Evolutionary conservation across 2,329 filamentous ascomycete genomes (phyloP).

Genomic region (Apiospora malaysiana): DNA sequence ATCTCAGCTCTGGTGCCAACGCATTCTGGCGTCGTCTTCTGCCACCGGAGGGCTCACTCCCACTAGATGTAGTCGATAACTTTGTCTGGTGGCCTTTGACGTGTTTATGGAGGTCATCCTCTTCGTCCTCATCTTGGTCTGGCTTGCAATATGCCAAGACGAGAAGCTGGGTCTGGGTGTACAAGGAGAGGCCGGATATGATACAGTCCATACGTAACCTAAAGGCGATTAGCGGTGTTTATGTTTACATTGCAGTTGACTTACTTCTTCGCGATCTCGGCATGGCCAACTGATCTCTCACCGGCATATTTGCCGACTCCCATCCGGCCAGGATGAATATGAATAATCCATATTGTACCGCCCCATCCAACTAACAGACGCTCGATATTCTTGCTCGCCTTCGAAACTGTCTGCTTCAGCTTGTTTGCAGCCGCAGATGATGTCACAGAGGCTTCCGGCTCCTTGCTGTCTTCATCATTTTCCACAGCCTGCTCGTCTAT

Average conservation of each 20-base stretch:
- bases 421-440: constrained; percentile 53
- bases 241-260: constrained; percentile 41
- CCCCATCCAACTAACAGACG: constrained; percentile 95
- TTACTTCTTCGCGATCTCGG: constrained; percentile 92
- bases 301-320: constrained; percentile 70
- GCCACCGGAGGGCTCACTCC: constrained; percentile 68
- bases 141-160: constrained; percentile 89
- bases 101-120: constrained; percentile 42
- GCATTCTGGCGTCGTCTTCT: constrained; percentile 77
- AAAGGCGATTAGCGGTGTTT: constrained; percentile 36
- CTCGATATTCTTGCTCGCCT: constrained; percentile 63
- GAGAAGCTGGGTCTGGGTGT: constrained; percentile 88
- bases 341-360: constrained; percentile 92
- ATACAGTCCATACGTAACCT: constrained; percentile 96
- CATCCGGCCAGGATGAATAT: constrained; percentile 79
- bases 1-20: constrained; percentile 82
- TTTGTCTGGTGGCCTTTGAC: constrained; percentile 46
- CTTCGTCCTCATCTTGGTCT: constrained; percentile 69
- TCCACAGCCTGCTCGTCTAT: constrained; percentile 85
- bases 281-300: constrained; percentile 76
- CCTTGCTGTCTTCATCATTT: constrained; percentile 64
- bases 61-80: constrained; percentile 53
- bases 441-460: constrained; percentile 38
- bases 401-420: constrained; percentile 55
- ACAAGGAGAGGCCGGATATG: constrained; percentile 95